Evolutionary conservation across 2,329 filamentous ascomycete species (phyloP), one percentile per base, ranked within the genome.

Genomic region (Fusarium falciforme): DNA sequence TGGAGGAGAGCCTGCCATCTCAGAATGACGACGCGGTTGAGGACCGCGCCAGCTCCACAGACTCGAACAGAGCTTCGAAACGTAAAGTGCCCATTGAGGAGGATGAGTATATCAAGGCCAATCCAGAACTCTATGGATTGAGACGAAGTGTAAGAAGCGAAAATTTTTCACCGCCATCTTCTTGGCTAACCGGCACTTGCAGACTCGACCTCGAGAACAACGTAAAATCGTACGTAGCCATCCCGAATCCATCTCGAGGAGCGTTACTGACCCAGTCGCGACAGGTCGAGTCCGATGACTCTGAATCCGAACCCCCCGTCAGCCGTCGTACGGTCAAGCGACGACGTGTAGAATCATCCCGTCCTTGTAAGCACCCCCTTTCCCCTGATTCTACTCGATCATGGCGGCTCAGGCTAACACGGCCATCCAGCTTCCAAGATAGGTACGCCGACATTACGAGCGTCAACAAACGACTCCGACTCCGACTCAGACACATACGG

Each of bases 61-160:
- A 92, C 78, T 93, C 92, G 49, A 89, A 88, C 72, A 89, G 91
- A 80, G 89, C 89, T 59, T 84, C 88, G 70, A 98, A 98, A 87
- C 93, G 95, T 84, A 93, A 94, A 84, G 83, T 87, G 75, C 82
- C 87, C 80, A 81, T 89, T 40, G 91, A 92, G 61, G 93, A 96
- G 77, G 93, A 96, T 68, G 92, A 95, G 55, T 95, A 92, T 80
- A 98, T 98, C 78, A 89, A 92, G 78, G 93, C 94, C 80, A 97
- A 99, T 79, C 96, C 96, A 52, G 95, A 98, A 84, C 87, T 99
- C 10, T 99, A 98, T 85, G 96, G 96, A 57, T 88, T 99, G 76
- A 91, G 96, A 77, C 91, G 96, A 85, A 99, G 96, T 86, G 95
- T 96, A 92, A 72, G 93, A 84, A 61, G n/a, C 70, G 75, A 76